Base-by-base conservation (phyloP, 2,329 filamentous ascomycete species). In the Fusarium liriodendri region DNA sequence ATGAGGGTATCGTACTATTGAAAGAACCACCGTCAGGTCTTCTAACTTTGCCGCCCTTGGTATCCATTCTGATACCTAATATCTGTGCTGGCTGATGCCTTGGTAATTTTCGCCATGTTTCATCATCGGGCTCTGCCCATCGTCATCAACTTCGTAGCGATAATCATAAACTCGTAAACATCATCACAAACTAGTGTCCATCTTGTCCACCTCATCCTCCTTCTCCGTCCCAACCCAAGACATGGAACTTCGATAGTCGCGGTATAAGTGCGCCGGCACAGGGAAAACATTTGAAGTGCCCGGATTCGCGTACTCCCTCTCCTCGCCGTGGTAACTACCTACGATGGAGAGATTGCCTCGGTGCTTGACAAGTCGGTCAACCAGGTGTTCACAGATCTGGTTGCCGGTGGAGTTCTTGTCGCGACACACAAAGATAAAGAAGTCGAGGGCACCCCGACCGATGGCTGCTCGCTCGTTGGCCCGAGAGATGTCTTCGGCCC, bases 371-470 rank as follows among this genome's bases (percentile, higher is more conserved):
- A 61, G 27, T 2, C 2, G 0, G 1, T n/a, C 9, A 9, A 60
- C 45, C 32, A 54, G 16, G 6, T 20, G 47, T 13, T 54, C 27
- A 27, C 47, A 20, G 9, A 2, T 38, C 20, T 8, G 52, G 38
- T 33, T 29, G 47, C 47, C 13, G 13, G 4, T 42, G 1, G 35
- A 50, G 14, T 66, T 45, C 6, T 14, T 9, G 22, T 33, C 16
- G 18, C 61, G 52, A 18, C n/a, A 61, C 20, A 71, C 45, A 18
- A 33, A 38, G 22, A 71, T 27, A 20, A 47, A 33, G 42, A 71
- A 67, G 47, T 71, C 69, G n/a, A 71, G 54, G 1, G 64, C 60
- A 25, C 69, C 69, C 9, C 69, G 67, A 1, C 33, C 4, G 2
- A 71, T 55, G 5, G 69, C n/a, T 0, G 64, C 32, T 10, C 45